A percentile compares a stretch with the other conserved stretches of the same genome.
Evolutionary conservation across 1,284 basidiomycete species (phyloP).

Genomic region (Malassezia sympodialis): DNA sequence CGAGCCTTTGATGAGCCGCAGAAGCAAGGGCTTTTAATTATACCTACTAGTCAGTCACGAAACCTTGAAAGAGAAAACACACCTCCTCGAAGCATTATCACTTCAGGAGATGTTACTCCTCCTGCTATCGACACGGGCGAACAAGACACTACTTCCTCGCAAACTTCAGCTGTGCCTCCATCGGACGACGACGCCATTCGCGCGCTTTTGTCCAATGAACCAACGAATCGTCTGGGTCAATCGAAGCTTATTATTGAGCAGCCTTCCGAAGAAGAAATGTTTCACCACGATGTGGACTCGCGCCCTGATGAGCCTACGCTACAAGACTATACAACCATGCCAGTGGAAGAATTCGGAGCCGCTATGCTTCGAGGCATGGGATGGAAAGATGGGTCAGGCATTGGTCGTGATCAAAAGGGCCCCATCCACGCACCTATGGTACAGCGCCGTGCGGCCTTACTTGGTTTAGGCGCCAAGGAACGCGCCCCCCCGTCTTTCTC

Average conservation of each 20-base stretch:
- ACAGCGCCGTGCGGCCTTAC: slow-evolving; percentile 32
- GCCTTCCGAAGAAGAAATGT: slow-evolving; percentile 29
- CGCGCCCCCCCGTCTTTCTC: slow-evolving; percentile 11
- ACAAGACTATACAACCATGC: slow-evolving; percentile 79
- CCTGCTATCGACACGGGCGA: background rate
- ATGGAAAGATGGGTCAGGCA: slow-evolving; percentile 73
- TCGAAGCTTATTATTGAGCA: slow-evolving; percentile 23
- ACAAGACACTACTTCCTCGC: background rate
- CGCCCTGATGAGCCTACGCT: slow-evolving; percentile 54
- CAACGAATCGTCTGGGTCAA: background rate
- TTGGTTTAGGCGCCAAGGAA: slow-evolving; percentile 44
- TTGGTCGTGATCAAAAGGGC: slow-evolving; percentile 47
- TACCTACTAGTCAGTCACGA: background rate
- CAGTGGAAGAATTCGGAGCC: slow-evolving; percentile 82
- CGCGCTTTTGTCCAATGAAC: slow-evolving; percentile 23
- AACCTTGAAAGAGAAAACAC: background rate
- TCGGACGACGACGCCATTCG: slow-evolving; percentile 24
- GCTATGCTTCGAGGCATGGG: slow-evolving; percentile 94
- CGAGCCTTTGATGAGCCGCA: slow-evolving; percentile 20
- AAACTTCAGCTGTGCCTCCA: background rate
- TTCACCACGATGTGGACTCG: slow-evolving; percentile 32
- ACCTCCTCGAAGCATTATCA: background rate
- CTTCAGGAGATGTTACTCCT: background rate
- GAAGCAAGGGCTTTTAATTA: slow-evolving; percentile 23
- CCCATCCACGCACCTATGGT: slow-evolving; percentile 32